These are phyloP conservation scores for Madurella mycetomatis DNA, from an alignment of 2,329 filamentous ascomycete species.

Conservation along the genomic window DNA sequence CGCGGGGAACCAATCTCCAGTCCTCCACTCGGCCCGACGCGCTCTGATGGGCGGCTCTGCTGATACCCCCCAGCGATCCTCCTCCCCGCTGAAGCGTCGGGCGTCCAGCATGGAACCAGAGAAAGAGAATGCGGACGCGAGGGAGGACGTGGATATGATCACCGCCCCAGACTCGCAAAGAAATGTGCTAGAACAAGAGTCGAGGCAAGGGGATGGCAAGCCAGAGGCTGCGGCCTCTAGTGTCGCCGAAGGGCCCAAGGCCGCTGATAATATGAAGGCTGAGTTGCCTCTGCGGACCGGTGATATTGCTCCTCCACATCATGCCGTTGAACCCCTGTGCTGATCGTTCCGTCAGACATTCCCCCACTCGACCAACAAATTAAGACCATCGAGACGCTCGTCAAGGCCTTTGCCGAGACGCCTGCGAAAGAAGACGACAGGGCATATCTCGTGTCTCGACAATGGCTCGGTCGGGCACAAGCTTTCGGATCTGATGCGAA, in stretches of 20 bases:
- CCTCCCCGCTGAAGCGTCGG: conserved; percentile 60
- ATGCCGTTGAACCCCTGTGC: not conserved
- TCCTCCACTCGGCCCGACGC: conserved; percentile 45
- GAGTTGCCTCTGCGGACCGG: conserved; percentile 25
- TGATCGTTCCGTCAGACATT: conserved; percentile 21
- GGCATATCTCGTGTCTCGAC: conserved; percentile 72
- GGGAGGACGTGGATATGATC: conserved; percentile 46
- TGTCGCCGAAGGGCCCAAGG: not conserved
- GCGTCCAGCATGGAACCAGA: conserved; percentile 59
- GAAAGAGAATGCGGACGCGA: conserved; percentile 33
- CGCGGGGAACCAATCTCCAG: conserved; percentile 50
- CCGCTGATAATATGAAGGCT: conserved; percentile 1
- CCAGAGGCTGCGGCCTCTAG: not conserved
- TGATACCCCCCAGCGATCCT: conserved; percentile 56
- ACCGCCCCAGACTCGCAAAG: conserved; percentile 26
- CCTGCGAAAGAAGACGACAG: conserved; percentile 65
- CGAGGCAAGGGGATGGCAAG: conserved; percentile 7
- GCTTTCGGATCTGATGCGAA: conserved; percentile 58
- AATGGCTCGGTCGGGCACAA: conserved; percentile 73
- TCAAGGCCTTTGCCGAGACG: conserved; percentile 47
- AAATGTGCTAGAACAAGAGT: conserved; percentile 16
- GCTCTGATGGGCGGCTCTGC: conserved; percentile 58
- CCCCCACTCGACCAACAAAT: conserved; percentile 59
- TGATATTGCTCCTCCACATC: conserved; percentile 4
- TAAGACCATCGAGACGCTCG: conserved; percentile 61